Evolutionary conservation across 2,329 filamentous ascomycete genomes (phyloP), one percentile per base, ranked within the genome.

Genomic region (Pseudocercospora pini-densiflorae): DNA sequence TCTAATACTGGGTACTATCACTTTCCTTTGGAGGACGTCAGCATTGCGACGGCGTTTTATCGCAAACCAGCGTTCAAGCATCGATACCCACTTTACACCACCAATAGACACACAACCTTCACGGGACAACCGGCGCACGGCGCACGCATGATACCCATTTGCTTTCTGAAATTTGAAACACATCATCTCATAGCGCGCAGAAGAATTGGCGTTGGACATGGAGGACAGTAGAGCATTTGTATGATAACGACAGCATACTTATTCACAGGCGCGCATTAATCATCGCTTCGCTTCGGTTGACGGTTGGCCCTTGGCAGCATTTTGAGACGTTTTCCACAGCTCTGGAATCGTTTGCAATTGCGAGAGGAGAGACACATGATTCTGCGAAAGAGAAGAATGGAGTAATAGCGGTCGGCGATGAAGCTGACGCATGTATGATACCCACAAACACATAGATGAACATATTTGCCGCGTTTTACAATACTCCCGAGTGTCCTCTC

Each of bases 131-230:
- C 65, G 67, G 68, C 65, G 67, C 64, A 67, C 43, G 65, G 68
- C 67, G 66, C 67, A 69, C 62, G 66, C 65, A 71, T 64, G 67
- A 71, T 71, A 72, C 70, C 70, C 71, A 63, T 70, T 71, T 68
- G 62, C 62, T 64, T 64, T 64, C 45, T 51, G 61, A n/a, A 60
- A 54, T 60, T 54, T 40, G 27, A 58, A 36, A 43, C 55, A 58
- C 55, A 58, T 40, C 53, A 29, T 57, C 29, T 61, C 59, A 53
- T 31, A 24, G 59, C 59, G 43, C 43, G 59, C 27, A 53, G 40
- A 31, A 51, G 43, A 33, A 61, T 61, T 21, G 43, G 59, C 21
- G 24, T 21, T 61, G 40, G 45, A 49, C 59, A 61, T 9, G 55
- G 55, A 24, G 55, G 55, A 55, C 36, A 47, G 21, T 21, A 51